A percentile compares a stretch with the other conserved stretches of the same genome.
Conservation (phyloP, 176 grass and related monocot species). For the Oryza coarctata region DNA sequence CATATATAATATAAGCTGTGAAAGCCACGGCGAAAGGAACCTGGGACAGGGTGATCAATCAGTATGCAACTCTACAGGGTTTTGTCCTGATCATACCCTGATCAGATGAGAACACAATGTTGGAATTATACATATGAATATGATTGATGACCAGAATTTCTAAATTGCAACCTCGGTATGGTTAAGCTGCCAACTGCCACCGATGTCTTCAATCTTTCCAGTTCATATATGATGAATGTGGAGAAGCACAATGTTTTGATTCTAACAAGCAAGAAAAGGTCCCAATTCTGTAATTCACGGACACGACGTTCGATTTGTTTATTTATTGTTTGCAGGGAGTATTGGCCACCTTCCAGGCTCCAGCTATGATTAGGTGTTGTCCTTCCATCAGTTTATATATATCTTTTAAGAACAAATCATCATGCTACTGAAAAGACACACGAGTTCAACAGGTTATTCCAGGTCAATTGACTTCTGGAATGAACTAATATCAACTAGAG, state of each 20-base stretch:
- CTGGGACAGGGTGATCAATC: conserved; percentile 61
- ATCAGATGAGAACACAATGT: conserved; percentile 15
- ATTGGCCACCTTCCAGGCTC: not conserved
- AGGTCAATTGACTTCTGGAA: not conserved
- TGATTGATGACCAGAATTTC: not conserved
- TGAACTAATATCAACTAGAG: not conserved
- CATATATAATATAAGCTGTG: conserved; percentile 63
- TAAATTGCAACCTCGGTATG: not conserved
- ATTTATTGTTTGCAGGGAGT: not conserved
- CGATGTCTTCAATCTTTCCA: not conserved
- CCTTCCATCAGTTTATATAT: not conserved
- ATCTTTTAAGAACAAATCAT: not conserved
- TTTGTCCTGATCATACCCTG: conserved; percentile 63
- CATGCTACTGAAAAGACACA: not conserved
- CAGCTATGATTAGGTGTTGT: conserved; percentile 3
- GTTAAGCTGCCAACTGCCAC: not conserved
- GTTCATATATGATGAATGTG: not conserved
- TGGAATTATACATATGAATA: not conserved
- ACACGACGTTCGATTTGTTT: not conserved
- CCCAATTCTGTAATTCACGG: not conserved
- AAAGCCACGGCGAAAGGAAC: conserved; percentile 69
- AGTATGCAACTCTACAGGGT: conserved; percentile 69
- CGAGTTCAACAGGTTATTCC: not conserved
- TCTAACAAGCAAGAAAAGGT: not conserved
- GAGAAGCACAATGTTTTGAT: not conserved